Percentiles rank a stretch among this genome's conserved stretches.
These are phyloP conservation scores for Glaciozyma martinii DNA, from an alignment of 768 basidiomycete species.

Conservation along the genomic window DNA sequence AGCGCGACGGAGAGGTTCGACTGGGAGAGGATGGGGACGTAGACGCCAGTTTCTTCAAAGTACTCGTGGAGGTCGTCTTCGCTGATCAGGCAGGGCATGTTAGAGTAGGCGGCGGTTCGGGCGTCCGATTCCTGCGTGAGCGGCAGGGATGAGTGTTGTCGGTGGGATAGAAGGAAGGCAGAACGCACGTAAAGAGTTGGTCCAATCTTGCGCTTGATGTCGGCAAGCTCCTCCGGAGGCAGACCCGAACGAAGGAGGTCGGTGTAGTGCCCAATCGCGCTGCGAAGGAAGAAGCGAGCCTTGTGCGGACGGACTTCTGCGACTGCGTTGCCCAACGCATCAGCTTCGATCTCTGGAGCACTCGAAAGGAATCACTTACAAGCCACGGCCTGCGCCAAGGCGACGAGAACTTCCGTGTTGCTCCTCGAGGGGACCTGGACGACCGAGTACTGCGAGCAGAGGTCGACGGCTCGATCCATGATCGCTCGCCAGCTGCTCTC, in stretches of 20 bases:
- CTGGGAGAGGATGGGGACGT: constrained; percentile 19
- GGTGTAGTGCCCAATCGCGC: constrained; percentile 22
- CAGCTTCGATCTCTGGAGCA: too few relatives aligned
- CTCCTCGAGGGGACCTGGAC: constrained; percentile 17
- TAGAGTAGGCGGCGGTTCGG: not conserved
- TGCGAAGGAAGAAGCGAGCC: constrained; percentile 29
- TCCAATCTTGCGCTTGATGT: constrained; percentile 14
- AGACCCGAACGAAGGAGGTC: constrained; percentile 22
- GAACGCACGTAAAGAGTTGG: constrained; percentile 17
- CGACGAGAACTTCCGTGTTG: constrained; percentile 21
- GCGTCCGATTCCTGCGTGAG: not conserved
- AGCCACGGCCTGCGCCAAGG: constrained; percentile 27
- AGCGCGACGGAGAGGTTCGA: constrained; percentile 16
- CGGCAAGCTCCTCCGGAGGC: not conserved
- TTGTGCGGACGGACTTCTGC: constrained; percentile 19
- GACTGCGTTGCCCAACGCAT: not conserved
- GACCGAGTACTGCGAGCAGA: constrained; percentile 13
- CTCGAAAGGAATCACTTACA: not conserved
- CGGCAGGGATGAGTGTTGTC: too few relatives aligned
- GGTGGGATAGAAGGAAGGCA: not conserved
- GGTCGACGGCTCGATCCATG: constrained; percentile 22
- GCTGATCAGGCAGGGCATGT: constrained; percentile 1
- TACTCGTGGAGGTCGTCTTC: constrained; percentile 25
- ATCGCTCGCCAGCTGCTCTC: constrained; percentile 31
- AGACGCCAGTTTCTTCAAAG: constrained; percentile 26